These are phyloP conservation scores for Neolentinus lepideus DNA, from an alignment of 1,284 basidiomycete genomes.

Conservation along the genomic window DNA sequence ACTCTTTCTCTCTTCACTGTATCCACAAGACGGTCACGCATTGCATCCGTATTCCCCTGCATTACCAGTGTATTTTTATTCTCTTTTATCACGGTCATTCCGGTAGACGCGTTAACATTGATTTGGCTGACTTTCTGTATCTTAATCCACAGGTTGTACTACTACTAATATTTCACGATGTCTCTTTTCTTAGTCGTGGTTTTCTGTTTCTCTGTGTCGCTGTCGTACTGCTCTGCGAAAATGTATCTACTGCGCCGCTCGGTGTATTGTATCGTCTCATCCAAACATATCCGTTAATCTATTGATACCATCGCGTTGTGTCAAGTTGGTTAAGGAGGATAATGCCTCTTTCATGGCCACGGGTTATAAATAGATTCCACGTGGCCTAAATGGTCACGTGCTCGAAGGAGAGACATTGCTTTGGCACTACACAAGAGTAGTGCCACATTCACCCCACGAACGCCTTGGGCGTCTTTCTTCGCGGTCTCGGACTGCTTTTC, in stretches of 20 bases:
- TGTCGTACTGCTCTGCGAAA: constrained; percentile 2
- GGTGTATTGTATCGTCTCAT: background rate
- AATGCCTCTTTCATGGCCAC: too few species aligned
- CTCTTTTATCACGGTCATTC: background rate
- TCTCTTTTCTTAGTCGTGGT: background rate
- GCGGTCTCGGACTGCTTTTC: constrained; percentile 6
- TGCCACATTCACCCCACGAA: background rate
- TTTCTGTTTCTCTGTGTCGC: background rate
- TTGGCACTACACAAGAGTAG: background rate
- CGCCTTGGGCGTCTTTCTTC: background rate
- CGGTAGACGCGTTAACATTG: background rate
- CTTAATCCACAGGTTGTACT: constrained; percentile 1
- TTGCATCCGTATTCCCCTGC: background rate
- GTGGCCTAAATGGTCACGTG: background rate
- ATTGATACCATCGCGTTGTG: too few species aligned
- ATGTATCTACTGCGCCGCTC: background rate
- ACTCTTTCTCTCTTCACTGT: background rate
- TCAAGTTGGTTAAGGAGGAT: too few species aligned
- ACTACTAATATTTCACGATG: background rate
- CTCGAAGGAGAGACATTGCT: background rate
- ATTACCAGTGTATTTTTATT: constrained; percentile 1
- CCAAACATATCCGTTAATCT: background rate
- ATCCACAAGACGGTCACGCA: background rate
- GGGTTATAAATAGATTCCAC: background rate
- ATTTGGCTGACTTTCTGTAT: background rate